phyloP scores from a whole-genome alignment of 148 eudicot genomes.

The Arbutus unedo region DNA sequence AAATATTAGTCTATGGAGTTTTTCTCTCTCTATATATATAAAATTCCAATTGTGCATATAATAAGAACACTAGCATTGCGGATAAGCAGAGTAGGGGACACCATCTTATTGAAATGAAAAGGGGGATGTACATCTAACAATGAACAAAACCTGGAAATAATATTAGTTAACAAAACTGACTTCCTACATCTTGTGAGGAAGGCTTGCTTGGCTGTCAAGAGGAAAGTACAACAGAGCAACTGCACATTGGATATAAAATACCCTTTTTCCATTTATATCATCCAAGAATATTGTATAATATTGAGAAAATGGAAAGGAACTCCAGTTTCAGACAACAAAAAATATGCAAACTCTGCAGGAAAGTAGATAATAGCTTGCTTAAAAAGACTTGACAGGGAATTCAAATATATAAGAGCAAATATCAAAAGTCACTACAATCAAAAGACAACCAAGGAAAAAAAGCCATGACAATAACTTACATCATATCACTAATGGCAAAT shows the following conservation, averaged over 20 bases:
- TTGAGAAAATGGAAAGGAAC: background rate
- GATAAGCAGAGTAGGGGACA: background rate
- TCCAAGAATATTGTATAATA: background rate
- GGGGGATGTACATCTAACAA: background rate
- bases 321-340: background rate
- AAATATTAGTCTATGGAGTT: no score
- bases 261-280: no score
- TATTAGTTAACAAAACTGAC: background rate
- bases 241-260: background rate
- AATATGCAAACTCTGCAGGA: background rate
- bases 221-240: background rate
- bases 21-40: no score
- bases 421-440: constrained; percentile 9
- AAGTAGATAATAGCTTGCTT: no score
- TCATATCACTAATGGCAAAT: background rate
- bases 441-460: constrained; percentile 17
- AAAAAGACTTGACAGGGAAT: background rate
- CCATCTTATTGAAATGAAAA: background rate
- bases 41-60: background rate
- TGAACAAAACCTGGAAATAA: background rate
- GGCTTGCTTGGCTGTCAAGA: background rate
- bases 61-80: background rate
- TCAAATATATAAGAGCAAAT: constrained; percentile 1
- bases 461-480: constrained; percentile 16
- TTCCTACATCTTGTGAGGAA: constrained; percentile 4